Evolutionary conservation across 2,329 filamentous ascomycete species (phyloP), one percentile per base, ranked within the genome.

Genomic region (Pseudogymnoascus sp.): DNA sequence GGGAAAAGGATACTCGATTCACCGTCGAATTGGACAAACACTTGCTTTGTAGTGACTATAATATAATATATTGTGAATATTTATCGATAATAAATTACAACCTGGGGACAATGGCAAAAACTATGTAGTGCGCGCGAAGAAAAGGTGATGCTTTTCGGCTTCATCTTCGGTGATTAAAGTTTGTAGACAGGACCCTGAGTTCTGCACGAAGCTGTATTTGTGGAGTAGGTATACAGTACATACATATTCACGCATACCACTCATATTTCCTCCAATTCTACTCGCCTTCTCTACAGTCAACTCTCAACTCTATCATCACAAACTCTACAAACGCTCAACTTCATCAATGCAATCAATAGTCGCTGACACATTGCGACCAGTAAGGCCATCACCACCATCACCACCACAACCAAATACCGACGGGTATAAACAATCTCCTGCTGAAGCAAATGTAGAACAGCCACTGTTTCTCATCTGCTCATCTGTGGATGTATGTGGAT

Each of bases 391-490:
- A 7, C 3, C 31, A n/a, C 42, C 42, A n/a, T n/a, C n/a, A n/a
- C 10, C 31, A 29, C 3, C 31, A n/a, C 42, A 53, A 53, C 47
- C 47, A 53, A 53, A 29, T 14, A 16, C n/a, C n/a, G n/a, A 53
- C 24, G 16, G 11, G 11, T 16, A 31, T 16, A 13, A 53, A 53
- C 47, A 31, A 3, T 53, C 47, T 53, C 47, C 26, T 16, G 47
- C 47, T 53, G 47, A 53, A 53, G 47, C 47, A 53, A 53, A 53
- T 53, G 26, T 53, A 53, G 47, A 53, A 53, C 47, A 53, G 14
- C 26, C 26, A 53, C 47, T 53, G 47, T 53, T 53, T 53, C 47
- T 31, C 26, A 31, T 53, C n/a, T 53, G 47, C n/a, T n/a, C 47
- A 31, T 14, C 11, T 11, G 8, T 31, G 47, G 47, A 53, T 16